Evolutionary conservation across 2,329 filamentous ascomycete species (phyloP), one percentile per base, ranked within the genome.

Genomic region (Aspergillus chevalieri): DNA sequence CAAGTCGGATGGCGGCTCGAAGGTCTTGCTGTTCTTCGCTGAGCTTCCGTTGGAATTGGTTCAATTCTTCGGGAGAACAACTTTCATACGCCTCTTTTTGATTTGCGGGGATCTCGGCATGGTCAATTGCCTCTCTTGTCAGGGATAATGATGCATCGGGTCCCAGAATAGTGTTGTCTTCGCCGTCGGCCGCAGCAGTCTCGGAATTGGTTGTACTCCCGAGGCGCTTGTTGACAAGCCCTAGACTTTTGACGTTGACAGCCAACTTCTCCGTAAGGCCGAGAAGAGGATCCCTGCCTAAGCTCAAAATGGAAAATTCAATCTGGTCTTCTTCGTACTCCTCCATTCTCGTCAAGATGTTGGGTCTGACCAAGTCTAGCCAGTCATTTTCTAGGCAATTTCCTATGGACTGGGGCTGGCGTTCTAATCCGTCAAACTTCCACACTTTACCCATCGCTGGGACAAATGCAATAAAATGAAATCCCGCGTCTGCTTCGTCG

Each of bases 381-480:
- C 90, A 95, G 58, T 85, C 77, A 4, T 71, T 65, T 5, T 72
- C 65, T 4, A 62, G 70, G 62, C 77, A 71, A 44, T 66, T 57
- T 19, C 69, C 73, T 68, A 90, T 74, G 49, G 76, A 79, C 30
- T 82, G 78, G 3, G 89, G 92, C 55, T 84, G 81, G 39, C 74
- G 74, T 65, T 91, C 83, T 19, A 96, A 74, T 4, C 92, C 92
- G 67, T 97, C 92, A 4, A 97, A 81, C 65, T 91, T 88, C 89
- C 89, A 96, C 12, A 95, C 80, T 49, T 81, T 75, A 2, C 81
- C 84, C n/a, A 79, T 76, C 12, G 83, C 79, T 2, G 89, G 88
- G 26, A 96, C 83, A 63, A 92, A 95, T 6, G 90, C 91, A 55
- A 95, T 86, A 67, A 93, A 97, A 64, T 97, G 92, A 63, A 86